A percentile compares a stretch with the other conserved stretches of the same genome.
Evolutionary conservation across 345 rosid species (phyloP).

Genomic region (Erucastrum elatum): DNA sequence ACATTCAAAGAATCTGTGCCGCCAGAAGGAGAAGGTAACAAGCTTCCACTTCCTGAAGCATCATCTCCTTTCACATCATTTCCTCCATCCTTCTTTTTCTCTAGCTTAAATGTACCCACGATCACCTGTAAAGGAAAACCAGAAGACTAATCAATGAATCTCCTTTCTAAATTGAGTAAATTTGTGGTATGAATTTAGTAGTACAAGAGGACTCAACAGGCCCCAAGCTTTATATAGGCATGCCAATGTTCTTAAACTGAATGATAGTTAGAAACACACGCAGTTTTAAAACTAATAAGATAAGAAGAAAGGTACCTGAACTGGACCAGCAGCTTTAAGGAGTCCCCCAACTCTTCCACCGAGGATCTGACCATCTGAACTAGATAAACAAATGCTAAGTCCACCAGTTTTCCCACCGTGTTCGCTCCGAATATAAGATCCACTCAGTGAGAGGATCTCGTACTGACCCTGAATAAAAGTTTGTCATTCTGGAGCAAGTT

Average conservation of each 20-base stretch:
- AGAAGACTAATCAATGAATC: slow-evolving; percentile 12
- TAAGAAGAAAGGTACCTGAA: slow-evolving; percentile 57
- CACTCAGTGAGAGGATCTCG: slow-evolving; percentile 80
- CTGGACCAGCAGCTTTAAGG: slow-evolving; percentile 85
- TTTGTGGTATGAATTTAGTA: neutral
- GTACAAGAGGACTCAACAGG: neutral
- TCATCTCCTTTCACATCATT: slow-evolving; percentile 51
- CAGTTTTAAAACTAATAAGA: neutral
- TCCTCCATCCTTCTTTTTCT: slow-evolving; percentile 50
- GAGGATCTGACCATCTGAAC: slow-evolving; percentile 68
- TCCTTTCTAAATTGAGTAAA: neutral
- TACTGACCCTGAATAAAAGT: slow-evolving; percentile 67
- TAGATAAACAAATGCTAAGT: slow-evolving; percentile 77
- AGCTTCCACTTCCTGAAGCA: slow-evolving; percentile 51
- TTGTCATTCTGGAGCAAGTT: slow-evolving; percentile 20
- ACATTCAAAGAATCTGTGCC: slow-evolving; percentile 46
- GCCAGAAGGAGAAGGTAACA: slow-evolving; percentile 58
- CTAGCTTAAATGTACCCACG: slow-evolving; percentile 64
- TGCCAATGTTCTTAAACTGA: neutral
- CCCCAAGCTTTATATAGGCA: neutral
- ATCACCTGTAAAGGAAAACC: slow-evolving; percentile 50
- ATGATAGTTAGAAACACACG: no score
- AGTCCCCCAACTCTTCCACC: slow-evolving; percentile 96
- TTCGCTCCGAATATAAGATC: slow-evolving; percentile 77
- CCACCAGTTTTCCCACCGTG: slow-evolving; percentile 81